Base-by-base conservation (phyloP, 2,329 filamentous ascomycete species). In the Calonectria pauciramosa region DNA sequence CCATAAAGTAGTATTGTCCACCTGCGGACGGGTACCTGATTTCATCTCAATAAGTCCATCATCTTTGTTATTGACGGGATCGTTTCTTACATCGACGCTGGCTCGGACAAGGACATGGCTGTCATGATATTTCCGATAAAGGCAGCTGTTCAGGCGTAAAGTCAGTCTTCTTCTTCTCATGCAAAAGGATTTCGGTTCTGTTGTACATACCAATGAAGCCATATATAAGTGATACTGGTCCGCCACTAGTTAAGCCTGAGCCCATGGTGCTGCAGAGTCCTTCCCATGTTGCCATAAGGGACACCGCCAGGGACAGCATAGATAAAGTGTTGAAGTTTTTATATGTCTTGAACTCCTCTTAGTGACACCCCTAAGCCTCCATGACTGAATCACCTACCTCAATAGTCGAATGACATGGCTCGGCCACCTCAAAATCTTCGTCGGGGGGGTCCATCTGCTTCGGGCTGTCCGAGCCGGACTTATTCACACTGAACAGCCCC, bases 21-120 rank as follows among this genome's bases (percentile, higher is more conserved):
- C 73, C 73, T 6, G 73, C 73, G 1, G 73, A 52, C 30, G 96
- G 96, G 30, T 65, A 65, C 60, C 60, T 65, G 41, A 32, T 59
- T 38, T 7, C 2, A 47, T 41, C 18, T 65, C 6, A 32, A 32
- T 47, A 28, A 60, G 11, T 4, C 5, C 2, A 14, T 30, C 5
- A 30, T 23, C 11, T 32, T 41, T 9, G 1, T 7, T 8, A 10
- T 18, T 30, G 9, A 2, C 11, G 0, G 10, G 28, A 36, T 20
- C 30, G n/a, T 20, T 11, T n/a, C 60, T 20, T 34, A 65, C 60
- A 65, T 65, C 5, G 60, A 65, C 14, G 60, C 60, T 20, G 60
- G 60, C 14, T 65, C 60, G 16, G 60, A 47, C 34, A 65, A 13
- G 3, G 60, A 65, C 60, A 65, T 32, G 16, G 60, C 60, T 3